Evolutionary conservation across 2,329 filamentous ascomycete genomes (phyloP).

Genomic region (Iodosphaeria phyllophila): DNA sequence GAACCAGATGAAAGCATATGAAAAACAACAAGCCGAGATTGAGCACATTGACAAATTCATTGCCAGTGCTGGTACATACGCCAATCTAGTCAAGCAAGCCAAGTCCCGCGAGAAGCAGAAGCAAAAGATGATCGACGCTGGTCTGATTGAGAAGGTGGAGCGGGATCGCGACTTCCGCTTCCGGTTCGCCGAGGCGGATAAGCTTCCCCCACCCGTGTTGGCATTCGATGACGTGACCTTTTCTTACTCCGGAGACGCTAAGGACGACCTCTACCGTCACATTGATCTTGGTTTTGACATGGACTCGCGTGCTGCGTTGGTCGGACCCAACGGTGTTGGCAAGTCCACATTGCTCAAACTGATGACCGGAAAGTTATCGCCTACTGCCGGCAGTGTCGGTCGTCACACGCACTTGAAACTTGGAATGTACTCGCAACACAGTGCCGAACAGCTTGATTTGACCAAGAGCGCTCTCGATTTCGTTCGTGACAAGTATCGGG

Average conservation of each 20-base stretch:
- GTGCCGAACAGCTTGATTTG: slow-evolving; percentile 90
- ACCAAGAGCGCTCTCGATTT: slow-evolving; percentile 97
- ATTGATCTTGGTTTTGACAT: slow-evolving; percentile 98
- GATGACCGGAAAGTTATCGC: slow-evolving; percentile 88
- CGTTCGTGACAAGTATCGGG: slow-evolving; percentile 81
- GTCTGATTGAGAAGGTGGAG: slow-evolving; percentile 83
- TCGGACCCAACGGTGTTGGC: slow-evolving; percentile 96
- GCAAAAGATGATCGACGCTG: slow-evolving; percentile 99
- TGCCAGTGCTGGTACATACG: slow-evolving; percentile 96
- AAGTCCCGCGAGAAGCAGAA: slow-evolving; percentile 99
- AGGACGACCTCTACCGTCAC: slow-evolving; percentile 91
- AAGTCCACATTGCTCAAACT: slow-evolving; percentile 92
- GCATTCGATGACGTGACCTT: slow-evolving; percentile 96
- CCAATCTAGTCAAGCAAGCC: slow-evolving; percentile 96
- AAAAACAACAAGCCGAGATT: slow-evolving; percentile 98
- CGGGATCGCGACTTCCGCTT: slow-evolving; percentile 86
- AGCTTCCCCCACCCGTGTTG: slow-evolving; percentile 92
- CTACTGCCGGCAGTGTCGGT: slow-evolving; percentile 64
- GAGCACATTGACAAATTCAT: slow-evolving; percentile 99
- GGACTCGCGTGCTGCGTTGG: slow-evolving; percentile 93
- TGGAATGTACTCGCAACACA: slow-evolving; percentile 96
- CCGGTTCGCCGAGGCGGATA: slow-evolving; percentile 96
- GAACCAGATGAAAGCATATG: slow-evolving; percentile 98
- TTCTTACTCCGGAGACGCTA: slow-evolving; percentile 78
- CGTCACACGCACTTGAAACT: slow-evolving; percentile 98